Conservation (phyloP, 768 basidiomycete species). For the Boletus eberwhitei region DNA sequence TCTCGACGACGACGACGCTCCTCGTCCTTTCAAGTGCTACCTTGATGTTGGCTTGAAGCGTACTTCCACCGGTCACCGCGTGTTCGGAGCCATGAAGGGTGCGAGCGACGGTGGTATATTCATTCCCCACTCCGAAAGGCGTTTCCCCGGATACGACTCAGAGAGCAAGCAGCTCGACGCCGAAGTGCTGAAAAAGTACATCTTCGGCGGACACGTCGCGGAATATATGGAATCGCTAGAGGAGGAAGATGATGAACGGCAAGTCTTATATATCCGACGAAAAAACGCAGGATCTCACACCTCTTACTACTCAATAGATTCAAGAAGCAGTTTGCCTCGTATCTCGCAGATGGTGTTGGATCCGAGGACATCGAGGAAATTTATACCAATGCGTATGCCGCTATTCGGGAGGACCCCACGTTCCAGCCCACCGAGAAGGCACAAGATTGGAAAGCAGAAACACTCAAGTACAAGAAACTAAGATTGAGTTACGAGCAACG, state of each 20-base stretch:
- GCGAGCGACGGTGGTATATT: slow-evolving; percentile 96
- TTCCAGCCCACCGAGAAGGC: slow-evolving; percentile 90
- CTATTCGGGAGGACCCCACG: slow-evolving; percentile 91
- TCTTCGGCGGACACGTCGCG: slow-evolving; percentile 94
- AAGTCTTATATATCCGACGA: slow-evolving; percentile 20
- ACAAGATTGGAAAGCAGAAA: slow-evolving; percentile 89
- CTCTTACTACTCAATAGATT: slow-evolving; percentile 49
- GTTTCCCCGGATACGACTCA: slow-evolving; percentile 96
- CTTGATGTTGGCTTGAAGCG: slow-evolving; percentile 98
- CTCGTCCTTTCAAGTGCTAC: slow-evolving; percentile 98
- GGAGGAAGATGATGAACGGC: slow-evolving; percentile 99
- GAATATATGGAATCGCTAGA: slow-evolving; percentile 99
- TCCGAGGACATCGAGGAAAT: slow-evolving; percentile 98
- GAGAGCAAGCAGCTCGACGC: slow-evolving; percentile 92
- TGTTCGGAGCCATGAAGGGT: slow-evolving; percentile 99
- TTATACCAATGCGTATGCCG: slow-evolving; percentile 87
- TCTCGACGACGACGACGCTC: slow-evolving; percentile 88
- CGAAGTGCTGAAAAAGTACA: slow-evolving; percentile 96
- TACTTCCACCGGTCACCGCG: slow-evolving; percentile 94
- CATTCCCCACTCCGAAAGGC: slow-evolving; percentile 96
- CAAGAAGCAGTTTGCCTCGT: slow-evolving; percentile 95
- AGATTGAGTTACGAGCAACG: slow-evolving; percentile 79
- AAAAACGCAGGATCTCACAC: slow-evolving; percentile 1
- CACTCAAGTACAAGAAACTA: slow-evolving; percentile 60
- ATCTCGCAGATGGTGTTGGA: slow-evolving; percentile 92